Evolutionary conservation across 768 basidiomycete genomes (phyloP).

Genomic region (Russula virescens): DNA sequence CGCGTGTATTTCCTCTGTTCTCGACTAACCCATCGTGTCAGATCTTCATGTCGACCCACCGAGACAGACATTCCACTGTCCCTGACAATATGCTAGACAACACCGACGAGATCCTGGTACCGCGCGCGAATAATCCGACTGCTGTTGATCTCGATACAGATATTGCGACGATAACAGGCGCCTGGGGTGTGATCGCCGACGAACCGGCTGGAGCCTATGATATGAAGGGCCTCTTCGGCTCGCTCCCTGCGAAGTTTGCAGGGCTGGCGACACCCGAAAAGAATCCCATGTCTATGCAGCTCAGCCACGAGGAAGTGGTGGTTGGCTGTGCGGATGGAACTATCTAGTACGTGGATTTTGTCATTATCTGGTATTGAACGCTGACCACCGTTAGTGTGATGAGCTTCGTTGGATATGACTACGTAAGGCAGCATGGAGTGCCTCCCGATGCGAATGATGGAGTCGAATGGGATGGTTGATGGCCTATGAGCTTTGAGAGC

Average conservation of each 20-base stretch:
- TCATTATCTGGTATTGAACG: conserved; percentile 19
- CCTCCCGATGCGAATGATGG: conserved; percentile 1
- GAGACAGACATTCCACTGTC: conserved; percentile 41
- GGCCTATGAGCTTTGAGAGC: neutral
- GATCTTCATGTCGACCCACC: conserved; percentile 83
- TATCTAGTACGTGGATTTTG: conserved; percentile 61
- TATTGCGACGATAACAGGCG: conserved; percentile 63
- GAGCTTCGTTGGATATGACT: conserved; percentile 57
- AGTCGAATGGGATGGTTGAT: neutral
- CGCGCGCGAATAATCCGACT: conserved; percentile 26
- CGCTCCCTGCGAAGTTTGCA: conserved; percentile 60
- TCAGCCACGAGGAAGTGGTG: conserved; percentile 87
- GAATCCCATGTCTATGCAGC: conserved; percentile 92
- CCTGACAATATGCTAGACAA: conserved; percentile 28
- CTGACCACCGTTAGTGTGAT: conserved; percentile 40
- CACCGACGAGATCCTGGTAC: conserved; percentile 22
- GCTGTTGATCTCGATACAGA: conserved; percentile 59
- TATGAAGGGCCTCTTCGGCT: conserved; percentile 55
- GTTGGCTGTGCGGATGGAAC: conserved; percentile 89
- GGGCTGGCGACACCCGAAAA: conserved; percentile 85
- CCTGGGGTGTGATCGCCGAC: conserved; percentile 64
- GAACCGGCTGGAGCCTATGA: conserved; percentile 31
- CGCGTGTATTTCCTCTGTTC: neutral
- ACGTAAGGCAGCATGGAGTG: conserved; percentile 34
- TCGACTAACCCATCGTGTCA: conserved; percentile 28